Evolutionary conservation across 2,329 filamentous ascomycete species (phyloP), one percentile per base, ranked within the genome.

Genomic region (Aspergillus calidoustus): DNA sequence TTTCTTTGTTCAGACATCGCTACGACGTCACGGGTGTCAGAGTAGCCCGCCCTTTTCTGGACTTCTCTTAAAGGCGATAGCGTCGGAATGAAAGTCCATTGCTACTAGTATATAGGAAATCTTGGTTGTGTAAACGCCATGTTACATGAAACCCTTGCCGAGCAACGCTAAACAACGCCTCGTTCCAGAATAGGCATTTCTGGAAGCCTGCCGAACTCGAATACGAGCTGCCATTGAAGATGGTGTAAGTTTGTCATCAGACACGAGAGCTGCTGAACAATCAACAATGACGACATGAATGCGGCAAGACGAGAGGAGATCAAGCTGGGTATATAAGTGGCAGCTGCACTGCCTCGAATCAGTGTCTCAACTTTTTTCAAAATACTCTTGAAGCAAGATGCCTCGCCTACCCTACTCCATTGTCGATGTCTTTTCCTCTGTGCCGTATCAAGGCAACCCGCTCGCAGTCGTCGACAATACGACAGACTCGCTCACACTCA

Each of bases 361-460:
- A 19, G 19, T 41, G 34, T 41, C 13, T 17, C 34, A 41, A 5
- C 34, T 41, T 11, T 28, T 47, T 8, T 47, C 15, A 22, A 22
- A 28, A 13, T 28, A 7, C 15, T 8, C 22, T 49, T 8, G 23
- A 25, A 15, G 3, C 11, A 54, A 43, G 22, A 44, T 48, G 19
- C 9, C 13, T n/a, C 17, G 34, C 43, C 28, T 56, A 30, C 13
- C 43, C 3, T 60, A 50, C 23, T 51, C 31, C 15, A 57, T 65
- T 22, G 53, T 69, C 23, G 62, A 68, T 31, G 66, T 68, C 31
- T 66, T 69, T 51, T 64, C 67, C 34, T 60, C 51, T 7, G 64
- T 57, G 4, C 55, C 66, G 41, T 68, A 62, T 48, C 62, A 68
- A 59, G 67, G 65, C 13, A 69, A 69, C 50, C 65, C 64, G 3